Base-by-base conservation (phyloP, 179 eudicot species). In the Heliamphora pulchella region DNA sequence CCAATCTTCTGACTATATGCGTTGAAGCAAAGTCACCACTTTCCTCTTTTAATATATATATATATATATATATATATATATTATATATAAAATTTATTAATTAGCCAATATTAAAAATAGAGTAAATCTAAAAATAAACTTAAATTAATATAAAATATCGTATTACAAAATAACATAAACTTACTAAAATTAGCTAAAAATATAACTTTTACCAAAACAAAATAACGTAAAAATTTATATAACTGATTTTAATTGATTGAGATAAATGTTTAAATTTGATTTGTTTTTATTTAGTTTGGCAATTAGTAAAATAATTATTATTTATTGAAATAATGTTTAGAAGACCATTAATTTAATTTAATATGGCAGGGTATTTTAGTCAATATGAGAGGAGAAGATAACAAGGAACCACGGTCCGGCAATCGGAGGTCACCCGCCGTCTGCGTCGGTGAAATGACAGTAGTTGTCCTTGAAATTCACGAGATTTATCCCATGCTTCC, bases 21-120 rank as follows among this genome's bases (percentile, higher is more conserved):
- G 71, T 80, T 70, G 57, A 86, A 72, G 17, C 65, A 73, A 81
- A 84, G 85, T 82, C 85, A 84, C 80, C 79, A 61, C 3, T 77
- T 70, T 58, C 14, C 69, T 22, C 55, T 3, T 17, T 14, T 8
- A 31, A 15, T 4, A 46, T 1, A 64, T 9, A 15, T 1, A 61
- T 46, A 3, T 14, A 76, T 20, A 2, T 5, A 8, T 0, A 11
- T 0, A n/a, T 44, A 4, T 15, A 1, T 5, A 14, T 44, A 6
- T 4, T 5, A 44, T 41, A 0, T 13, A 41, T 8, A 1, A 68
- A 43, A 62, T 62, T 3, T 22, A 64, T 64, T 22, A 64, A 22
- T 64, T 22, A 22, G 18, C 10, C 22, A 66, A 14, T 66, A 31
- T 31, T 6, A 8, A 2, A 7, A 22, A 65, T 65, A 14, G 31